Conservation (phyloP, 1,284 basidiomycete genomes). For the Trametes pubescens region DNA sequence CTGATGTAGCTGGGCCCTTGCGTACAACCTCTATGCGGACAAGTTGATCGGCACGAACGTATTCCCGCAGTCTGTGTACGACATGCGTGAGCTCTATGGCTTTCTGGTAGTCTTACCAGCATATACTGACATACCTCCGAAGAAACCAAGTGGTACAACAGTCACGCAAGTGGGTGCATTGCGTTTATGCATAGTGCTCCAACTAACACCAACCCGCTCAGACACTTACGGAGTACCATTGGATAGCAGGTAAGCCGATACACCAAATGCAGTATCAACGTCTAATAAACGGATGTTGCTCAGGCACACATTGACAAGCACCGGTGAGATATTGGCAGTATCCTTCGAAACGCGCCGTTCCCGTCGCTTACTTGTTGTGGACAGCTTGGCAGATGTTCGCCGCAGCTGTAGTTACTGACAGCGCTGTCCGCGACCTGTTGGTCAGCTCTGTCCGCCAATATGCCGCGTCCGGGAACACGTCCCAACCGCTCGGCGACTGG, state of each 20-base stretch:
- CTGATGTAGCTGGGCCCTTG: constrained; percentile 60
- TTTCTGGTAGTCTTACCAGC: background rate
- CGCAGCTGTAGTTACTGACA: constrained; percentile 61
- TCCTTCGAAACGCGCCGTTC: constrained; percentile 34
- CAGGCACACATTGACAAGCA: constrained; percentile 73
- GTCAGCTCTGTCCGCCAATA: constrained; percentile 63
- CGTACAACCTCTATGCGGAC: constrained; percentile 74
- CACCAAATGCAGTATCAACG: background rate
- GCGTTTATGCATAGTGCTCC: background rate
- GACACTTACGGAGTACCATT: constrained; percentile 66
- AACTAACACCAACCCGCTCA: constrained; percentile 31
- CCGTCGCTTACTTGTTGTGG: constrained; percentile 8
- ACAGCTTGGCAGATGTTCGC: constrained; percentile 76
- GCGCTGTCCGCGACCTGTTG: constrained; percentile 58
- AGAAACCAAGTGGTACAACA: constrained; percentile 74
- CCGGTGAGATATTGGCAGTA: constrained; percentile 51
- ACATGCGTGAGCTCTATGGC: constrained; percentile 56
- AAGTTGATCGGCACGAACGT: constrained; percentile 68
- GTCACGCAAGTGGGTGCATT: constrained; percentile 51
- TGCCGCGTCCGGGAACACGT: constrained; percentile 57
- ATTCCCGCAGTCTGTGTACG: constrained; percentile 68
- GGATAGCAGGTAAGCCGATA: constrained; percentile 57
- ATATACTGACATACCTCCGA: constrained; percentile 18
- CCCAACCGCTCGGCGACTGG: constrained; percentile 66
- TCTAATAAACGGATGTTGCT: constrained; percentile 24